Evolutionary conservation across 257 asterid species (phyloP).

Genomic region (Jasminum sambac): DNA sequence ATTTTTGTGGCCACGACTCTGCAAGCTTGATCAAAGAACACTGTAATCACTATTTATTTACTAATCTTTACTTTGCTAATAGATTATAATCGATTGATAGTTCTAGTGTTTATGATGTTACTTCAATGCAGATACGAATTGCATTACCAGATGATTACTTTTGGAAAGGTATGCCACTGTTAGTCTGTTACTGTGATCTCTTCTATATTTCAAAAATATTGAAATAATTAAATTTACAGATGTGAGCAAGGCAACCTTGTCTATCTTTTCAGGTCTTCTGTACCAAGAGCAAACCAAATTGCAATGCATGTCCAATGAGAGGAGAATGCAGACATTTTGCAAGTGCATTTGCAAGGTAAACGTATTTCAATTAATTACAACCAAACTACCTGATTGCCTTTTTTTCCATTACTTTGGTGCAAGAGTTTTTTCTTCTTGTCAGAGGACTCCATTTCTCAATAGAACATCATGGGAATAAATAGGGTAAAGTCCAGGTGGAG

Average conservation of each 20-base stretch:
- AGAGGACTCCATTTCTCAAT: not conserved
- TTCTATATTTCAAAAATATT: conserved; percentile 3
- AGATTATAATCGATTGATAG: not conserved
- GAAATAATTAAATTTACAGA: not conserved
- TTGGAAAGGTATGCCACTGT: conserved; percentile 50
- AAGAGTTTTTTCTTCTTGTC: not conserved
- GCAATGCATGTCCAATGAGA: conserved; percentile 62
- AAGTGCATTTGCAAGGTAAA: conserved; percentile 58
- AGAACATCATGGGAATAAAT: not conserved
- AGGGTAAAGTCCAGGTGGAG: not conserved
- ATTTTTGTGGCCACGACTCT: conserved; percentile 59
- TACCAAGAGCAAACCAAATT: conserved; percentile 57
- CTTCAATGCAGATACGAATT: conserved; percentile 43
- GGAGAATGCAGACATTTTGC: conserved; percentile 68
- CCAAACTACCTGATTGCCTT: conserved; percentile 13
- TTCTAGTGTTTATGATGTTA: conserved; percentile 20
- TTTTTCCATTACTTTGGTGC: conserved; percentile 3
- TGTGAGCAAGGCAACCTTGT: conserved; percentile 7
- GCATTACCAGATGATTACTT: conserved; percentile 58
- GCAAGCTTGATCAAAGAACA: conserved; percentile 60
- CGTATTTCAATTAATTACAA: conserved; percentile 11
- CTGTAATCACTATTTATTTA: conserved; percentile 32
- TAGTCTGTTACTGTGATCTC: not conserved
- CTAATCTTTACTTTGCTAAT: not conserved
- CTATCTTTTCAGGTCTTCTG: conserved; percentile 43